phyloP scores from a whole-genome alignment of 495 filamentous ascomycete species.

The Paragyromitra xinjiangensis region DNA sequence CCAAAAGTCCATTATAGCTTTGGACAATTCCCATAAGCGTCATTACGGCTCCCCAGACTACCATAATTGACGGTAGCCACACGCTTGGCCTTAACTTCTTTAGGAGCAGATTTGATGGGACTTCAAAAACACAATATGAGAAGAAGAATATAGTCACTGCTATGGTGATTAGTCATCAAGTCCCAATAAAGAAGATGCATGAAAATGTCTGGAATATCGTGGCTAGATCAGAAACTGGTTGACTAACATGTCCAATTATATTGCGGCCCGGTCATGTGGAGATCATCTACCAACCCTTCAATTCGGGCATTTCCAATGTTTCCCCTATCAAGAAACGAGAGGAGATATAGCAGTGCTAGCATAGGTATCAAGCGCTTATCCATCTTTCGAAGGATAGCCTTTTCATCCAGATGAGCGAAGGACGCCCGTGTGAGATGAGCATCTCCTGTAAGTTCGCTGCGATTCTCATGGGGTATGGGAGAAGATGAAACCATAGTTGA shows the following conservation, averaged over 20 bases:
- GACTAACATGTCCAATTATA: conserved; percentile 69
- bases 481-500: conserved; percentile 5
- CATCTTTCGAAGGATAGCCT: conserved; percentile 40
- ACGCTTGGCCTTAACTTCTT: conserved; percentile 69
- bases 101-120: conserved; percentile 73
- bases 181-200: not conserved
- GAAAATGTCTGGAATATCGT: not conserved
- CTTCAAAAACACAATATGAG: conserved; percentile 71
- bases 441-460: not conserved
- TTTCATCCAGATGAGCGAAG: conserved; percentile 36
- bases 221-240: not conserved
- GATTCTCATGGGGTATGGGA: not conserved
- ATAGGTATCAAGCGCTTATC: conserved; percentile 66
- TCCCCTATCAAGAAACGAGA: conserved; percentile 62
- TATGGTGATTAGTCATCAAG: conserved; percentile 54
- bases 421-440: conserved; percentile 40
- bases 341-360: conserved; percentile 66
- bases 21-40: conserved; percentile 75
- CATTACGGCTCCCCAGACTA: conserved; percentile 73
- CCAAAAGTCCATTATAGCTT: conserved; percentile 54
- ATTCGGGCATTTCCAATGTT: conserved; percentile 83
- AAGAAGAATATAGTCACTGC: conserved; percentile 77
- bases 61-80: conserved; percentile 81
- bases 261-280: conserved; percentile 70
- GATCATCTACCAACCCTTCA: conserved; percentile 71